These are phyloP conservation scores for Podospora fimiseda DNA, from an alignment of 495 filamentous ascomycete genomes.

Conservation along the genomic window DNA sequence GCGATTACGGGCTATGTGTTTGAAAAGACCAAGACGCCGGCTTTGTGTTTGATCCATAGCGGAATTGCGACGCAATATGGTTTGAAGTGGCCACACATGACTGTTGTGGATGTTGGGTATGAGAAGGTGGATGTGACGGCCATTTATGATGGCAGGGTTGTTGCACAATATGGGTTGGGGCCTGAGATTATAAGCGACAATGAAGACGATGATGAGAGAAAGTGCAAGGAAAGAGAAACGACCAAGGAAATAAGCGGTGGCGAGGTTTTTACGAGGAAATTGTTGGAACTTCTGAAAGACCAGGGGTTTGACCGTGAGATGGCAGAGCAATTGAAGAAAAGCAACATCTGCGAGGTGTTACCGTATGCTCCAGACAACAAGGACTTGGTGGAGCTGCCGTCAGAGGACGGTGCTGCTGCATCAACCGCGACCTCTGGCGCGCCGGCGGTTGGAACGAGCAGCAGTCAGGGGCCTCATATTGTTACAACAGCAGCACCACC, in stretches of 20 bases:
- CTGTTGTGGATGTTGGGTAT: conserved; percentile 82
- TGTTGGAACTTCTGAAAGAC: conserved; percentile 59
- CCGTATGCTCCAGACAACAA: conserved; percentile 55
- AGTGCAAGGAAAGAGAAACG: not conserved
- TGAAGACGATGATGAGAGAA: conserved; percentile 28
- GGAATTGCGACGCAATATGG: conserved; percentile 79
- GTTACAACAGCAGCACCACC: conserved; percentile 22
- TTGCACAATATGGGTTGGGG: conserved; percentile 34
- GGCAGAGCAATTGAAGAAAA: conserved; percentile 93
- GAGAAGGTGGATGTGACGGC: conserved; percentile 89
- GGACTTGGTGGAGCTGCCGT: conserved; percentile 46
- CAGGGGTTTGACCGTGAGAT: conserved; percentile 76
- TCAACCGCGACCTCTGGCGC: conserved; percentile 19
- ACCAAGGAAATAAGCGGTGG: conserved; percentile 58
- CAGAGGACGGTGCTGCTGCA: conserved; percentile 55
- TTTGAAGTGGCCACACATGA: conserved; percentile 67
- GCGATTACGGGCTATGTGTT: conserved; percentile 85
- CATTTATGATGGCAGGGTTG: conserved; percentile 67
- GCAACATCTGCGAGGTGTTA: conserved; percentile 80
- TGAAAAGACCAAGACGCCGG: conserved; percentile 91
- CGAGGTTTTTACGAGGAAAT: conserved; percentile 76
- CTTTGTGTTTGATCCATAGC: conserved; percentile 78
- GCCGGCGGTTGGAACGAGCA: conserved; percentile 9
- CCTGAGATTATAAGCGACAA: conserved; percentile 45
- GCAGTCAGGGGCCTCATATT: conserved; percentile 28